Conservation (phyloP, 306 rosid genomes). For the Nissolia schottii region DNA sequence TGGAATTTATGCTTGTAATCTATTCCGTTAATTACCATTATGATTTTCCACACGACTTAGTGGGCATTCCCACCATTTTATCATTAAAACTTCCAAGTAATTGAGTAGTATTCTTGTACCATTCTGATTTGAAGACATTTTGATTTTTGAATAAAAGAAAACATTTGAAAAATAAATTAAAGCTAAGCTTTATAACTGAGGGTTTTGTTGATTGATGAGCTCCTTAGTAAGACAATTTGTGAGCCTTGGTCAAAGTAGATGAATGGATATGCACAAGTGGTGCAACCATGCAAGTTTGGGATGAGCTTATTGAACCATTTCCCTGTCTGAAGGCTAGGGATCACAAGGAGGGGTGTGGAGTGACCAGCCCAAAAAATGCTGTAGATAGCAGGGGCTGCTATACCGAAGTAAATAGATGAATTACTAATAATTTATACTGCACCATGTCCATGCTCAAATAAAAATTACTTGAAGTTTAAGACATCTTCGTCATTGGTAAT, state of each 20-base stretch:
- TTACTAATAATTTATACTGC: background rate
- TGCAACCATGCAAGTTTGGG: too few relatives aligned
- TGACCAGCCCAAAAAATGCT: background rate
- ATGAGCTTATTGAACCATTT: too few relatives aligned
- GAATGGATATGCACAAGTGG: too few relatives aligned
- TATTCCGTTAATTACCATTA: slow-evolving; percentile 3
- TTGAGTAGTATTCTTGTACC: background rate
- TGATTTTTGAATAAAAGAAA: too few relatives aligned
- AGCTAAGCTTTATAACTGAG: too few relatives aligned
- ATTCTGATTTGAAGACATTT: too few relatives aligned
- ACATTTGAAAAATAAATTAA: too few relatives aligned
- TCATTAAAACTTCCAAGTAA: background rate
- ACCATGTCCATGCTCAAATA: background rate
- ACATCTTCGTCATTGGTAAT: too few relatives aligned
- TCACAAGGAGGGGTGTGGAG: background rate
- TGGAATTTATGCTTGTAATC: background rate
- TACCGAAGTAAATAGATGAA: background rate
- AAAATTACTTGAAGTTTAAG: too few relatives aligned
- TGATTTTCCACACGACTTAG: background rate
- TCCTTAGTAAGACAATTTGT: too few relatives aligned
- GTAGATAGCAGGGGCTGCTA: background rate
- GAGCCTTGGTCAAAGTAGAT: too few relatives aligned
- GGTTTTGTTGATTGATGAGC: too few relatives aligned
- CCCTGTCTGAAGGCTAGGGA: background rate
- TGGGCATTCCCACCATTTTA: background rate